phyloP scores from a whole-genome alignment of 139 green algal genomes.

The Chlamydomonas sp. region DNA sequence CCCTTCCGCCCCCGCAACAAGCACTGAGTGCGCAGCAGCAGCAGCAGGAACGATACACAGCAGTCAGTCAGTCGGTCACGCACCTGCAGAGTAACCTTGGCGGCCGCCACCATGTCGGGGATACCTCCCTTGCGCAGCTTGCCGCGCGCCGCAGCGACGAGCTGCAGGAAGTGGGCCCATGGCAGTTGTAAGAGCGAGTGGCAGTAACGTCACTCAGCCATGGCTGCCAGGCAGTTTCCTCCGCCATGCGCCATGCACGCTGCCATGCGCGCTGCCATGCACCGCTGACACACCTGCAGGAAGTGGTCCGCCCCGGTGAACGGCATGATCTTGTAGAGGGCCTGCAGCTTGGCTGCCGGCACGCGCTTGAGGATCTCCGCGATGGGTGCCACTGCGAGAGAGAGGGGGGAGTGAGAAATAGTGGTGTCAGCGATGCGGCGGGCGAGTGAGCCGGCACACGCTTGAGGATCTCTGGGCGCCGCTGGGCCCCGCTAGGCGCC shows the following conservation, averaged over 20 bases:
- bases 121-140: constrained; percentile 79
- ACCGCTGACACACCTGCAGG: too few relatives aligned
- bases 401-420: neutral
- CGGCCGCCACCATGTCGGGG: constrained; percentile 56
- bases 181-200: too few relatives aligned
- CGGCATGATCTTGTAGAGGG: constrained; percentile 70
- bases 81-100: constrained; percentile 71
- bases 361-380: constrained; percentile 80
- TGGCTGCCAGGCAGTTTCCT: too few relatives aligned
- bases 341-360: constrained; percentile 76
- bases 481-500: too few relatives aligned
- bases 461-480: too few relatives aligned
- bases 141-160: constrained; percentile 64
- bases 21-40: too few relatives aligned
- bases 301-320: constrained; percentile 16
- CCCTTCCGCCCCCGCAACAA: too few relatives aligned
- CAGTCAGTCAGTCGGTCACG: neutral
- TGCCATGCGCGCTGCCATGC: too few relatives aligned
- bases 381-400: constrained; percentile 39
- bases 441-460: too few relatives aligned
- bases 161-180: constrained; percentile 47
- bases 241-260: too few relatives aligned
- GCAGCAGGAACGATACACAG: neutral
- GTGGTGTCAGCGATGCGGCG: neutral
- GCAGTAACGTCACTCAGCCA: too few relatives aligned